Evolutionary conservation across 257 asterid species (phyloP), one percentile per base, ranked within the genome.

Genomic region (Fraxinus excelsior): DNA sequence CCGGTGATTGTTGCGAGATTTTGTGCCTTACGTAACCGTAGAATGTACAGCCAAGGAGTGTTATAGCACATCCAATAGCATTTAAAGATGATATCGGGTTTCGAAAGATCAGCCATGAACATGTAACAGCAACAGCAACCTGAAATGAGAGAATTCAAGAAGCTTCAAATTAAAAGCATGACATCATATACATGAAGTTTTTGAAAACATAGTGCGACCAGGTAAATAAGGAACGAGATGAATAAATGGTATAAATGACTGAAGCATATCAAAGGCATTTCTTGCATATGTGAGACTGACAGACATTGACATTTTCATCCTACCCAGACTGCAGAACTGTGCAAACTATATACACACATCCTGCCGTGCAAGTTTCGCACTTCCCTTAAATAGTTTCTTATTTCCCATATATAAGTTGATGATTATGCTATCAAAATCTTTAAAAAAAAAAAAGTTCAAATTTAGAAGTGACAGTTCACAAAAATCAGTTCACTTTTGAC

Each of bases 41-140:
- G 88, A 94, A 92, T 3, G 97, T 91, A 75, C 99, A 93, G 4
- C 98, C 99, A 0, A 94, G 10, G 9, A 94, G 93, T 0, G 98
- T 93, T 76, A 94, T 86, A 0, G 84, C 83, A 74, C 99, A 95
- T 60, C 99, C 98, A 12, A 95, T 72, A 0, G 97, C 98, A 51
- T 95, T 95, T 92, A 91, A 80, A 76, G 79, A 42, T 14, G 99
- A 90, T 73, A 95, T 93, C 9, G 99, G 99, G 80, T 95, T 95
- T 21, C 87, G 86, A 82, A 95, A 95, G 31, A 95, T 91, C 70
- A 95, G 86, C 99, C 99, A 95, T 31, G 99, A 95, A 82, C 91
- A 91, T 13, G 97, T 88, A 58, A 95, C 91, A 10, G 99, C 98
- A 38, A 95, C 99, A 1, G 99, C 98, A 77, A 95, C 99, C 99